These are phyloP conservation scores for Tremellales sp. DNA, from an alignment of 1,284 basidiomycete genomes.

Conservation along the genomic window DNA sequence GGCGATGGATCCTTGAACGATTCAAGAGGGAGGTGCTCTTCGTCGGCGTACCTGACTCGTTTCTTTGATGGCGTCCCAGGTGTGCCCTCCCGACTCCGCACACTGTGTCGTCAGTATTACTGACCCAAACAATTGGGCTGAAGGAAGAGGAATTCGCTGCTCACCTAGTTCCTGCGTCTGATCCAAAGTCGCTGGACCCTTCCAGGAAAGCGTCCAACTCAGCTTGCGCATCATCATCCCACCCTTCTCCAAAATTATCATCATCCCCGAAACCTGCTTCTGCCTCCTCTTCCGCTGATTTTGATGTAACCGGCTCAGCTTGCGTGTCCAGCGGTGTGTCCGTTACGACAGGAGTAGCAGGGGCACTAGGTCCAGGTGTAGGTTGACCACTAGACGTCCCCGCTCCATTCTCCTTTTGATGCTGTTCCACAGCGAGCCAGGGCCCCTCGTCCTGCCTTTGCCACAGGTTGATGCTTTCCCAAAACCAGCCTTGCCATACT, in stretches of 20 bases:
- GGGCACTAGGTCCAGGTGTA: not conserved
- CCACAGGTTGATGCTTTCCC: constrained; percentile 79
- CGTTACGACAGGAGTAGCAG: not conserved
- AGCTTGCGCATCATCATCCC: constrained; percentile 12
- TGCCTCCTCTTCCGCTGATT: constrained; percentile 31
- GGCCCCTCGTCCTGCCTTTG: constrained; percentile 34
- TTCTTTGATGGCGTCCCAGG: constrained; percentile 33
- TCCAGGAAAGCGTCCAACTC: constrained; percentile 12
- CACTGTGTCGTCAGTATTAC: not conserved
- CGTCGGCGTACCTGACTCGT: constrained; percentile 42
- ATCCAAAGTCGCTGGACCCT: constrained; percentile 4
- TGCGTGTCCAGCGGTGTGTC: not conserved
- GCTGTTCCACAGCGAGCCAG: constrained; percentile 10
- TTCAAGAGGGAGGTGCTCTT: constrained; percentile 34
- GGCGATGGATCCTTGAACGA: constrained; percentile 33
- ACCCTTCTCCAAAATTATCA: constrained; percentile 1
- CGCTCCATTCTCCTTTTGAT: not conserved
- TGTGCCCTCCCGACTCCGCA: constrained; percentile 5
- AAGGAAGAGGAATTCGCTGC: too few species aligned
- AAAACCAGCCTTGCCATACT: constrained; percentile 85
- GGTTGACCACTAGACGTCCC: too few species aligned
- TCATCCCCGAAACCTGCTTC: constrained; percentile 39
- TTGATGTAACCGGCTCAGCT: constrained; percentile 23
- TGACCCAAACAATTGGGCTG: too few species aligned
- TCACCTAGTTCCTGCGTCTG: not conserved